These are phyloP conservation scores for Fragaria ananassa DNA, from an alignment of 306 rosid species.

Conservation along the genomic window DNA sequence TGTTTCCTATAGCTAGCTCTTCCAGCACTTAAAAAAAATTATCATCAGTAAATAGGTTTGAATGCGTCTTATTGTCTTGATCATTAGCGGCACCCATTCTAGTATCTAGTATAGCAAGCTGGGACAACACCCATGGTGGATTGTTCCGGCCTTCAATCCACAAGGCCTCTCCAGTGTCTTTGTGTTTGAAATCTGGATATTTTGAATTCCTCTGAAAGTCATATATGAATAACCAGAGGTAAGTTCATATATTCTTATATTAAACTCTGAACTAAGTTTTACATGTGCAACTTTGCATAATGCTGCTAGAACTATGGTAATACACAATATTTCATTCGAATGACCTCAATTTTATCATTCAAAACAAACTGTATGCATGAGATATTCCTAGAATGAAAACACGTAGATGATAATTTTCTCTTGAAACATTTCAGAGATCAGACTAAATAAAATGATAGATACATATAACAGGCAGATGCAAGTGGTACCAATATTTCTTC, in stretches of 20 bases:
- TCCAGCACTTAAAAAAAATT: slow-evolving; percentile 40
- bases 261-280: background rate
- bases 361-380: background rate
- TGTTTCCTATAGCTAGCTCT: slow-evolving; percentile 1
- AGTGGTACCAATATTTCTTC: background rate
- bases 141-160: slow-evolving; percentile 79
- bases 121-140: slow-evolving; percentile 89
- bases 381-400: background rate
- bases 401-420: background rate
- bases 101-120: slow-evolving; percentile 66
- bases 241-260: background rate
- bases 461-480: background rate
- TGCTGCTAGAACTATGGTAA: background rate
- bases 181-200: slow-evolving; percentile 87
- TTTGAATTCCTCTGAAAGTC: slow-evolving; percentile 78
- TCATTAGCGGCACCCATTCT: slow-evolving; percentile 51
- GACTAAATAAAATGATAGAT: background rate
- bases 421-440: background rate
- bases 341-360: background rate
- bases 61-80: slow-evolving; percentile 43
- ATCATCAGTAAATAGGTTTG: slow-evolving; percentile 38
- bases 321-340: background rate
- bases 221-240: background rate
- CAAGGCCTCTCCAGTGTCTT: slow-evolving; percentile 89
- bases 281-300: background rate